Percentiles rank a stretch among this genome's conserved stretches.
Conservation (phyloP, 108 stramenopile species). For the Pseudonitzschia pungens region DNA sequence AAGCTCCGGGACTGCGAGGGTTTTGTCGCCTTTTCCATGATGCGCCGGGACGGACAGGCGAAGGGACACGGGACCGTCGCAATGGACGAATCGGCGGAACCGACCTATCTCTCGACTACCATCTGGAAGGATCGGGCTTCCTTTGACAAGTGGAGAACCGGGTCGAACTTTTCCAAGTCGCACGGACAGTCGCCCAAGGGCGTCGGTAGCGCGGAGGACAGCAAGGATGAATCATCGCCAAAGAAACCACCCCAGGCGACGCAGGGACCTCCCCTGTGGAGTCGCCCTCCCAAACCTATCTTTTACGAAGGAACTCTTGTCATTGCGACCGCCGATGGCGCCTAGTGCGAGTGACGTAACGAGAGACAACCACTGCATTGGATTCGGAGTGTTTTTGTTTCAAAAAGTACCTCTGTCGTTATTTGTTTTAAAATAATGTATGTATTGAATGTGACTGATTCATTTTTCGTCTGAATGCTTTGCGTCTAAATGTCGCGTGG, state of each 20-base stretch:
- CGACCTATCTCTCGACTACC: conserved; percentile 65
- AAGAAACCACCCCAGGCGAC: conserved; percentile 29
- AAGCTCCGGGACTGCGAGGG: conserved; percentile 75
- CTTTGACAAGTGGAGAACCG: conserved; percentile 69
- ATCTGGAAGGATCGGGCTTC: conserved; percentile 75
- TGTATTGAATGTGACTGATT: no score
- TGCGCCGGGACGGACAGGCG: conserved; percentile 78
- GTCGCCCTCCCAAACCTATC: conserved; percentile 68
- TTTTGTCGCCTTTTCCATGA: conserved; percentile 71
- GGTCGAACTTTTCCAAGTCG: conserved; percentile 59
- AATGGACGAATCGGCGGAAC: conserved; percentile 56
- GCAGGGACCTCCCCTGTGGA: conserved; percentile 52
- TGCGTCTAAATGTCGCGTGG: no score
- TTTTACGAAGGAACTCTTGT: conserved; percentile 87
- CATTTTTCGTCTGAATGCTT: no score
- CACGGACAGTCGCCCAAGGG: conserved; percentile 46
- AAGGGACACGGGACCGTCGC: conserved; percentile 77
- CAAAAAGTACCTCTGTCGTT: no score
- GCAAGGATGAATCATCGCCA: not conserved
- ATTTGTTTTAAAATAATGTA: no score
- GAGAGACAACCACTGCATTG: no score
- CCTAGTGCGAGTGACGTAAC: conserved; percentile 22
- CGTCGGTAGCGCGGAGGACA: conserved; percentile 28
- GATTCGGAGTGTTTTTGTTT: no score
- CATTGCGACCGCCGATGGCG: conserved; percentile 68